Base-by-base conservation (phyloP, 768 basidiomycete species). In the Kwoniella dendrophila region DNA sequence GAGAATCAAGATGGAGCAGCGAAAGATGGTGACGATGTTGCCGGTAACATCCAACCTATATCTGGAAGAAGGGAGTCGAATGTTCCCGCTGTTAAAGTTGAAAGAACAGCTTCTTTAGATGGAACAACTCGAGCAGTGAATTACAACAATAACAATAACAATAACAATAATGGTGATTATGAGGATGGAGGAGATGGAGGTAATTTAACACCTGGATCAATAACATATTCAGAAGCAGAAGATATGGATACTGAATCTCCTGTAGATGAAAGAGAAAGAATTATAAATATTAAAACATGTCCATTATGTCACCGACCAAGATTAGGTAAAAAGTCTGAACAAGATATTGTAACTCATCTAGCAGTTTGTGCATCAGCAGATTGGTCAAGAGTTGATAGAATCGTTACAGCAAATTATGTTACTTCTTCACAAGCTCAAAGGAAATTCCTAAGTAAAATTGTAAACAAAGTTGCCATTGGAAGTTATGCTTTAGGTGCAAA, bases 261-360 rank as follows among this genome's bases (percentile, higher is more conserved):
- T 0, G 11, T 30, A 1, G 71, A 75, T 20, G 79, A 80, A 12
- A 82, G 83, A 12, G 79, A 98, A 78, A 85, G 92, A 5, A 87
- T 99, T 29, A 94, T 98, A 82, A 97, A 97, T 75, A 86, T 99
- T 69, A 90, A 89, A 83, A 89, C 86, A 58, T 99, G 95, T 75
- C 95, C 95, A 0, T 78, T 99, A 44, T 99, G 95, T 74, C 93
- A 92, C 75, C 86, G 92, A 11, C 89, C 91, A 2, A 82, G 93
- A 44, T 73, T 98, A 69, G 89, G 85, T 78, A 84, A 86, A 55
- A 92, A 92, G 77, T 90, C 87, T 0, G 96, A 97, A 79, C 83
- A 92, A 71, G 94, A 96, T 75, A 96, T 98, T 71, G 83, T 99
- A 54, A 97, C 96, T 24, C 95, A 99, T 78, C 80, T 99, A n/a